A percentile compares a stretch with the other conserved stretches of the same genome.
phyloP scores from a whole-genome alignment of 495 filamentous ascomycete species.

The Penicillium malachiteum region DNA sequence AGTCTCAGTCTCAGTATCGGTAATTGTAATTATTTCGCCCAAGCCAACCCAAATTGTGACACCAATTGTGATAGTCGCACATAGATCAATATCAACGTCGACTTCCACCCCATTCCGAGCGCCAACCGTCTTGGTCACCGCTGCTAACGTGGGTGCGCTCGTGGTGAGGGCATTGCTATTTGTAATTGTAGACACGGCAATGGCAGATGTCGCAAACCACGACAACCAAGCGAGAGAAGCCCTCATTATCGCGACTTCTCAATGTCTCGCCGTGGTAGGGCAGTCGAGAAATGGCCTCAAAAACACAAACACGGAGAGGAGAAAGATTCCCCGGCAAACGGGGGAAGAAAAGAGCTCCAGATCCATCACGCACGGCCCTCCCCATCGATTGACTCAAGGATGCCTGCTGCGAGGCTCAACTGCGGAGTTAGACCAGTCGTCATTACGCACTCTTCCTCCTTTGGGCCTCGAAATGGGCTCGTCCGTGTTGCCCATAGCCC shows the following conservation, averaged over 20 bases:
- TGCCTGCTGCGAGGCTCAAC: not conserved
- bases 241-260: constrained; percentile 13
- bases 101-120: not conserved
- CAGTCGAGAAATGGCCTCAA: not conserved
- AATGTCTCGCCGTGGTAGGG: not conserved
- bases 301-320: not conserved
- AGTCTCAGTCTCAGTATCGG: constrained; percentile 1
- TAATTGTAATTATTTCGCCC: constrained; percentile 4
- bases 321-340: not conserved
- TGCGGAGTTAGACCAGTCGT: not conserved
- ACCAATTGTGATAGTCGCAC: constrained; percentile 9
- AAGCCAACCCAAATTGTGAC: constrained; percentile 12
- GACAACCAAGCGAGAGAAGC: constrained; percentile 5
- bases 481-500: not conserved
- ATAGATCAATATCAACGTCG: constrained; percentile 3
- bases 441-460: not conserved
- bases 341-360: not conserved
- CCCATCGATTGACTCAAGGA: not conserved
- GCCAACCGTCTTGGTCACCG: not conserved
- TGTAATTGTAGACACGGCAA: constrained; percentile 1
- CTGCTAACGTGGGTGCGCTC: not conserved
- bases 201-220: constrained; percentile 8
- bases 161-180: not conserved
- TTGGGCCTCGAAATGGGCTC: not conserved
- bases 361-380: constrained; percentile 6